A percentile compares a stretch with the other conserved stretches of the same genome.
Conservation (phyloP, 2,329 filamentous ascomycete genomes). For the Fonsecaea monophora region DNA sequence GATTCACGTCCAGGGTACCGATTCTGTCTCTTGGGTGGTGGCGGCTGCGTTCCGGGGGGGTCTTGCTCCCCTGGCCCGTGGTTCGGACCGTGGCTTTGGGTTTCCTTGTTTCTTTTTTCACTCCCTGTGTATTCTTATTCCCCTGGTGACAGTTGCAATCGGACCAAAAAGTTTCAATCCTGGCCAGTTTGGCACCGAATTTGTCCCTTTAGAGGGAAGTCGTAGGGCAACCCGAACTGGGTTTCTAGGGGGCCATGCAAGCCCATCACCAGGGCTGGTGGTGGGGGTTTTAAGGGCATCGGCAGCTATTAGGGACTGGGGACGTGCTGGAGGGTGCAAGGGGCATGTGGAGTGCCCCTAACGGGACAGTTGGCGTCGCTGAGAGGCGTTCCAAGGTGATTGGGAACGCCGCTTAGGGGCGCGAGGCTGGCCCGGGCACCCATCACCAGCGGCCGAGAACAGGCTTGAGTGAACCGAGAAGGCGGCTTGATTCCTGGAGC, state of each 20-base stretch:
- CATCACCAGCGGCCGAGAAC: neutral
- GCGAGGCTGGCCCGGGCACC: slow-evolving; percentile 1
- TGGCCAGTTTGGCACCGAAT: slow-evolving; percentile 12
- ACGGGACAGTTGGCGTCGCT: neutral
- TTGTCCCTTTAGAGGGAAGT: neutral
- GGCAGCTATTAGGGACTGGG: neutral
- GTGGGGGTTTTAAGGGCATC: too few species aligned
- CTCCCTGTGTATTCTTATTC: slow-evolving; percentile 20
- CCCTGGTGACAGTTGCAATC: slow-evolving; percentile 5
- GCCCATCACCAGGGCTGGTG: too few species aligned
- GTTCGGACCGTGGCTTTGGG: slow-evolving; percentile 5
- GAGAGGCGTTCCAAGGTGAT: neutral
- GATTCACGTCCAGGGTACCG: neutral
- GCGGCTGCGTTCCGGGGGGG: slow-evolving; percentile 5
- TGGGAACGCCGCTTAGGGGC: neutral
- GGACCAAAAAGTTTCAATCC: slow-evolving; percentile 16
- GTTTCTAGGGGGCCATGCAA: neutral
- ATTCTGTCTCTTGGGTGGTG: neutral
- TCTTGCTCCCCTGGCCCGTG: neutral
- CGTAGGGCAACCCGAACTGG: neutral
- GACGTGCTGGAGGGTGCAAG: neutral
- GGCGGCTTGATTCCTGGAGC: neutral
- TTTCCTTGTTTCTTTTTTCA: slow-evolving; percentile 4
- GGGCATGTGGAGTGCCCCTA: neutral
- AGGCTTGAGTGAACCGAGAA: neutral